A percentile compares a stretch with the other conserved stretches of the same genome.
Evolutionary conservation across 495 filamentous ascomycete genomes (phyloP).

Genomic region (Penicillium steckii): DNA sequence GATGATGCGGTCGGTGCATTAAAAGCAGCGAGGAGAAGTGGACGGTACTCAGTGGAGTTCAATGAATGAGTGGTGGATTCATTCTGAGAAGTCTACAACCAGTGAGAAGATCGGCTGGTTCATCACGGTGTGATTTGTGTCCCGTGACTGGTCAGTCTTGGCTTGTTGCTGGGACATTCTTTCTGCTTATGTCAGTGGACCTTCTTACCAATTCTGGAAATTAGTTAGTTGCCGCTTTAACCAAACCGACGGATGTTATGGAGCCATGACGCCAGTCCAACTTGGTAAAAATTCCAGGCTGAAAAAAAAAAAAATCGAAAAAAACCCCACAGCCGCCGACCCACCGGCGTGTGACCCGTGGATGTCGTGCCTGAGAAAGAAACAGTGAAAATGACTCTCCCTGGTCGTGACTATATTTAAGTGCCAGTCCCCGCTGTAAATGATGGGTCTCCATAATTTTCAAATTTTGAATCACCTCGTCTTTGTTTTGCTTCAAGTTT

Average conservation of each 20-base stretch:
- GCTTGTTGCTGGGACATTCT: conserved; percentile 12
- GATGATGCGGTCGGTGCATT: conserved; percentile 21
- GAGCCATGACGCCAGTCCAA: conserved; percentile 17
- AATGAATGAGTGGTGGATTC: background rate
- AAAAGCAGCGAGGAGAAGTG: conserved; percentile 16
- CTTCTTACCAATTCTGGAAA: background rate
- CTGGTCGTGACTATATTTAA: conserved; percentile 17
- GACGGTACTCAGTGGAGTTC: background rate
- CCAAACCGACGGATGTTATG: background rate
- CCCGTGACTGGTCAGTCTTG: background rate
- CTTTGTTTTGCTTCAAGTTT: background rate
- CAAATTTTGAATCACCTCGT: conserved; percentile 2
- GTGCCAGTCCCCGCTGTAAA: conserved; percentile 7
- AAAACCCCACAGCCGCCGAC: conserved; percentile 17
- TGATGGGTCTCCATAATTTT: background rate
- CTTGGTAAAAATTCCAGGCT: background rate
- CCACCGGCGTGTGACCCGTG: conserved; percentile 27
- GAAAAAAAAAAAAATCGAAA: conserved; percentile 14
- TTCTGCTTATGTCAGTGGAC: conserved; percentile 2
- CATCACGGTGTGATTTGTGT: background rate
- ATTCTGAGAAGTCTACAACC: background rate
- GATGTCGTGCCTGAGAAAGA: conserved; percentile 23
- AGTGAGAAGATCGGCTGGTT: background rate
- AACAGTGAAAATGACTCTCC: conserved; percentile 16
- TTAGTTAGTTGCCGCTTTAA: conserved; percentile 5